Conservation (phyloP, 1,139 yeast genomes). For the Hyphopichia burtonii region DNA sequence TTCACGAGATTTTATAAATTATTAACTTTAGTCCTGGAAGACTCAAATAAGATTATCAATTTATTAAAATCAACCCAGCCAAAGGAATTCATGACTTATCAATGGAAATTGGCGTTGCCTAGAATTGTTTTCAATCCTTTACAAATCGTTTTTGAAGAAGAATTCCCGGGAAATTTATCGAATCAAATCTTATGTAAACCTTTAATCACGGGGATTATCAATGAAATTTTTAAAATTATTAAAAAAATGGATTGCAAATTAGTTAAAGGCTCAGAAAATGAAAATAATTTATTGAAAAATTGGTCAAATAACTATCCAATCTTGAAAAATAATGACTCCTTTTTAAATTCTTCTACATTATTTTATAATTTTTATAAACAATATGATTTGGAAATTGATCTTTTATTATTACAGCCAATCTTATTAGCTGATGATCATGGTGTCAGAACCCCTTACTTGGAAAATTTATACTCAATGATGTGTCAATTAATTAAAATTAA, state of each 20-base stretch:
- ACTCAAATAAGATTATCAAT: slow-evolving; percentile 31
- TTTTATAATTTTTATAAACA: slow-evolving; percentile 62
- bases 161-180: slow-evolving; percentile 56
- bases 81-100: slow-evolving; percentile 65
- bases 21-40: slow-evolving; percentile 35
- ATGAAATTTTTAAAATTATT: slow-evolving; percentile 71
- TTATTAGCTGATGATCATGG: slow-evolving; percentile 82
- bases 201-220: slow-evolving; percentile 71
- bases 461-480: slow-evolving; percentile 77
- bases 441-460: slow-evolving; percentile 85
- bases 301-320: slow-evolving; percentile 50
- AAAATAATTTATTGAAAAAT: slow-evolving; percentile 52
- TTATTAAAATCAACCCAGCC: slow-evolving; percentile 52
- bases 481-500: slow-evolving; percentile 64
- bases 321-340: slow-evolving; percentile 25
- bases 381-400: slow-evolving; percentile 61
- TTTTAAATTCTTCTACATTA: slow-evolving; percentile 47
- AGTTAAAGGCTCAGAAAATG: slow-evolving; percentile 65
- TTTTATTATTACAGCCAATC: slow-evolving; percentile 79
- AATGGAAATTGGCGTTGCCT: slow-evolving; percentile 85
- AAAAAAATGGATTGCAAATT: slow-evolving; percentile 76
- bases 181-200: slow-evolving; percentile 82
- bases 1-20: slow-evolving; percentile 32
- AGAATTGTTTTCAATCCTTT: slow-evolving; percentile 76
- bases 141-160: slow-evolving; percentile 68